Evolutionary conservation across 108 stramenopile genomes (phyloP).

Genomic region (Skeletonema potamos): DNA sequence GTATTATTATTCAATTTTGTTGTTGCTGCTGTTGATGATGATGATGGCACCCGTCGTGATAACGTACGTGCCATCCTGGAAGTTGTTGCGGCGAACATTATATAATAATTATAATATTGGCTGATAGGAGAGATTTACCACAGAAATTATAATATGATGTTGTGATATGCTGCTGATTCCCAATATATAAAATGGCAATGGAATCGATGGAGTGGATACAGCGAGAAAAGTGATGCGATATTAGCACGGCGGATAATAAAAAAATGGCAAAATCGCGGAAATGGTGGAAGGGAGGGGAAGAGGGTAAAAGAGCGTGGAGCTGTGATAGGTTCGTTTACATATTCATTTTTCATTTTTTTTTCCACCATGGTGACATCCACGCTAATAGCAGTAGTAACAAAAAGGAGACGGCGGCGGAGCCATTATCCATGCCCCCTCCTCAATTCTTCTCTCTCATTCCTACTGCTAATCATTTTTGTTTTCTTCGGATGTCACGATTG

Average conservation of each 20-base stretch:
- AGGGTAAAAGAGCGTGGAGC: no score
- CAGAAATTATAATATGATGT: no score
- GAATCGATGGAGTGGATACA: no score
- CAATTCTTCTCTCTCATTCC: not conserved
- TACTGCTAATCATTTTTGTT: not conserved
- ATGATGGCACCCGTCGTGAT: not conserved
- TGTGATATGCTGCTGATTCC: not conserved
- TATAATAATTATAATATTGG: not conserved
- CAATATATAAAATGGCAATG: no score
- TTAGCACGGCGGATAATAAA: no score
- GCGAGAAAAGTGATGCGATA: no score
- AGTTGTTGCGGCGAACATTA: constrained; percentile 17
- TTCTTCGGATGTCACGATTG: not conserved
- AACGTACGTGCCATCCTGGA: constrained; percentile 2
- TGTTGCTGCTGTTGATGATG: not conserved
- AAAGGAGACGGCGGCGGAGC: not conserved
- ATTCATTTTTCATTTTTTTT: no score
- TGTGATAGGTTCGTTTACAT: no score
- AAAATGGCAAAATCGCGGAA: no score
- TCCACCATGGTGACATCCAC: not conserved
- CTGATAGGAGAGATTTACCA: no score
- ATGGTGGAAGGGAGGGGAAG: no score
- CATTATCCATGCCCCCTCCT: not conserved
- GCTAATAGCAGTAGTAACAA: not conserved
- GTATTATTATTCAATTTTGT: not conserved